Base-by-base conservation (phyloP, 208 protist species). In the Jaenimonas drosophilae region DNA sequence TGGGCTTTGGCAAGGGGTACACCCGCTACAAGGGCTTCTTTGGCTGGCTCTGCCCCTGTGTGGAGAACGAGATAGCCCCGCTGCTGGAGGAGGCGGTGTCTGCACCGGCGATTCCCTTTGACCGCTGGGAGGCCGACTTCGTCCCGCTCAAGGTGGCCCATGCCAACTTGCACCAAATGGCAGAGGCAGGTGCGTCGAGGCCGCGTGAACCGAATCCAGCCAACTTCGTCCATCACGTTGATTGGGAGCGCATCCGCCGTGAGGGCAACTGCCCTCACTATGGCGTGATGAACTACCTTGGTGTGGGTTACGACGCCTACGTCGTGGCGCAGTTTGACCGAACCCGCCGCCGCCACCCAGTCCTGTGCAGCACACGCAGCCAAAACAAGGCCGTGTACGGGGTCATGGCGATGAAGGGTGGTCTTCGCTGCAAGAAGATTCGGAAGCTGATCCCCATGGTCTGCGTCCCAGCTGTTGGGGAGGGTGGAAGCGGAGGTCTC, bases 341-440 rank as follows among this genome's bases (percentile, higher is more conserved):
- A 14, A 72, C 69, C 34, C 68, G 83, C 17, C 62, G 54, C 11
- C 53, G 45, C 31, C 47, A 86, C 49, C 72, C 73, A 7, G 16
- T 20, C 17, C 53, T 91, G 38, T 88, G 78, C 53, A 74, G 63
- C 46, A 76, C 59, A 21, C 83, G 78, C 31, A 54, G 48, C 17
- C 52, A 63, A 27, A 91, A 88, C 52, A 86, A 86, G 45, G 59
- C 68, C n/a, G 65, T 88, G 27, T 91, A 91, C 47, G 75, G 71
- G 24, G 32, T 69, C 24, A 70, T 76, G 27, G 70, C 73, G 14
- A n/a, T 88, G 24, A 46, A 52, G 11, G 75, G 57, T 2, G 61
- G 52, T 0, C 36, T 76, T 41, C 42, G 39, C 31, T 83, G 69
- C 40, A 60, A 64, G 27, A 52, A 49, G 39, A 53, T 88, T 14